Conservation (phyloP, 2,329 filamentous ascomycete genomes). For the Fusarium sublunatum region DNA sequence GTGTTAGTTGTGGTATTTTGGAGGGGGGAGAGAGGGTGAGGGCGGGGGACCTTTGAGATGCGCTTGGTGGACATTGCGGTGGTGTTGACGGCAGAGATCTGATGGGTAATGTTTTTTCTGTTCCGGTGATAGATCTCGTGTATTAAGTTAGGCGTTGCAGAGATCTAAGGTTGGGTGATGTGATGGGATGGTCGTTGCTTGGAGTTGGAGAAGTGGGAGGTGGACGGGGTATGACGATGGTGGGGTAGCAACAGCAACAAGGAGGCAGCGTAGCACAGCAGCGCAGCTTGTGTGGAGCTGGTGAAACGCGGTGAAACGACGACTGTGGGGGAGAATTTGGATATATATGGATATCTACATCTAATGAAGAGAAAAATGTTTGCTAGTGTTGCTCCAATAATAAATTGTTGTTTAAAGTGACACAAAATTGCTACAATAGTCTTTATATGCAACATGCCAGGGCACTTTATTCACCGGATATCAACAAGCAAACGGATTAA, state of each 20-base stretch:
- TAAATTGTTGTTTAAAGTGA: too few species aligned
- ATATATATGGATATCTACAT: too few species aligned
- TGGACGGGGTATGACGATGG: constrained; percentile 36
- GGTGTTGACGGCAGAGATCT: neutral
- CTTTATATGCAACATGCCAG: too few species aligned
- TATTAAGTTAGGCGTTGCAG: neutral
- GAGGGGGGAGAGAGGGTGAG: neutral
- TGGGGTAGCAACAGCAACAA: constrained; percentile 25
- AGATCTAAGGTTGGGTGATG: neutral
- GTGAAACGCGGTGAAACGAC: neutral
- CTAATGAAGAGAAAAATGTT: too few species aligned
- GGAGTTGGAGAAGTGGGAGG: constrained; percentile 18
- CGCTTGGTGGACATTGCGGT: constrained; percentile 57
- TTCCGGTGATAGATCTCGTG: neutral
- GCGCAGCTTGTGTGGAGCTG: constrained; percentile 22
- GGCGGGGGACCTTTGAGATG: constrained; percentile 55
- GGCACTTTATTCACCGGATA: too few species aligned
- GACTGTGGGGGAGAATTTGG: too few species aligned
- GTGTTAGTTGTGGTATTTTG: constrained; percentile 14
- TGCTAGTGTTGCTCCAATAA: too few species aligned
- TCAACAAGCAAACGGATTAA: too few species aligned
- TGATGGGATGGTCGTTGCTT: constrained; percentile 15
- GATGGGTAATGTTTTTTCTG: neutral
- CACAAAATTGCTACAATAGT: too few species aligned
- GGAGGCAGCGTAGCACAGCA: constrained; percentile 12